A percentile compares a stretch with the other conserved stretches of the same genome.
Conservation (phyloP, 176 grass and related monocot species). For the Urochloa ruziziensis region DNA sequence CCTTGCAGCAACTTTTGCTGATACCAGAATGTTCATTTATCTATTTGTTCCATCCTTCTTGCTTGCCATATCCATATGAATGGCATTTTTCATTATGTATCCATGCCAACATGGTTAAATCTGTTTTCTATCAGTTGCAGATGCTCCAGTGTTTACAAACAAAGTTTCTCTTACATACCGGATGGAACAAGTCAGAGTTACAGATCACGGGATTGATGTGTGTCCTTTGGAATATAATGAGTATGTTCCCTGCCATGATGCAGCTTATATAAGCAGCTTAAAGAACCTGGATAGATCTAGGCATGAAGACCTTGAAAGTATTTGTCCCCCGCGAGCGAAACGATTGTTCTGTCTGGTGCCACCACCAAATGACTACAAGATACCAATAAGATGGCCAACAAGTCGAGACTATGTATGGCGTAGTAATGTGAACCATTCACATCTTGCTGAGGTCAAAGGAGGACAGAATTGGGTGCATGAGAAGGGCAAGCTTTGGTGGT, state of each 20-base stretch:
- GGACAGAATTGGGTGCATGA: conserved; percentile 98
- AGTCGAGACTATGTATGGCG: conserved; percentile 86
- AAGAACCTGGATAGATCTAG: conserved; percentile 55
- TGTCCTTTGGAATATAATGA: conserved; percentile 87
- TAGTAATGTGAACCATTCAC: conserved; percentile 98
- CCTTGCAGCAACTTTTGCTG: not conserved
- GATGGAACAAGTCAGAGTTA: conserved; percentile 42
- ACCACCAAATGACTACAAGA: conserved; percentile 84
- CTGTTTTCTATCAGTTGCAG: conserved; percentile 41
- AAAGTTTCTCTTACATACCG: conserved; percentile 53
- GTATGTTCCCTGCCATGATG: conserved; percentile 77
- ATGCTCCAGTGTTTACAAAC: conserved; percentile 51
- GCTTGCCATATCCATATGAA: not conserved
- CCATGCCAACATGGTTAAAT: too few relatives aligned
- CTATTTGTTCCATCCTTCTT: not conserved
- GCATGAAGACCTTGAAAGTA: conserved; percentile 75
- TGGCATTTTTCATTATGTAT: not conserved
- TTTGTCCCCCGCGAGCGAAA: conserved; percentile 60
- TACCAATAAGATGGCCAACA: conserved; percentile 82
- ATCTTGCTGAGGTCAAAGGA: conserved; percentile 86
- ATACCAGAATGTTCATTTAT: not conserved
- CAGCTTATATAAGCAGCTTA: conserved; percentile 41
- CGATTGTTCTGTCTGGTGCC: conserved; percentile 82
- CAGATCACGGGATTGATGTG: conserved; percentile 59
- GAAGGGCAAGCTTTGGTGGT: conserved; percentile 93